Base-by-base conservation (phyloP, 495 filamentous ascomycete species). In the Penicillium pulvis region DNA sequence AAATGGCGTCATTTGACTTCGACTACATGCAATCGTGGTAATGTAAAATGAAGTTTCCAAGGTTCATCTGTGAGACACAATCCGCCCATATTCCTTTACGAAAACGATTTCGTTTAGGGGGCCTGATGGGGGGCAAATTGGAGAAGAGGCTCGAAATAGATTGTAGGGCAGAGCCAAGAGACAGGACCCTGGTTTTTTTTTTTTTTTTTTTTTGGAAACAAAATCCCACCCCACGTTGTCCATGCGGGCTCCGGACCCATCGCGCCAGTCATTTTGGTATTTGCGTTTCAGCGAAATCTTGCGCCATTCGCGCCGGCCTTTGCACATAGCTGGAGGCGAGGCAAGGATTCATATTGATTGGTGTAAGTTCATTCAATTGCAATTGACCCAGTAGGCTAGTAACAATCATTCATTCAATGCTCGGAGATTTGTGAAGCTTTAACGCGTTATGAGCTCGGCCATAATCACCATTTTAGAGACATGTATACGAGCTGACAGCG, bases 1-100 rank as follows among this genome's bases (percentile, higher is more conserved):
- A 57, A 57, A 57, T 57, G 33, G 36, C 55, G 55, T 35, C 55
- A 57, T 57, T 51, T 57, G 9, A 16, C 24, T 35, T 30, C 47
- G 14, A 51, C 33, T 24, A 14, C 47, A 51, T 57, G 55, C 55
- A 44, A 57, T 49, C 51, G 26, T 17, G 6, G 24, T 33, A 35
- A n/a, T 14, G 26, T 31, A 11, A 35, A n/a, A 49, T 45, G 9
- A 1, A 14, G 17, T 20, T 33, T 51, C 3, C 9, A 20, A 19
- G 33, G 33, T 41, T 17, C 16, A 2, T 7, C 14, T n/a, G 44
- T 47, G 24, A 47, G 44, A 47, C 44, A 47, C 12, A 47, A 47
- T 47, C 44, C 44, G 44, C 44, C 9, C 4, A 11, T 14, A 0
- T 10, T 7, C 9, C 4, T 47, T 6, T 47, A 47, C 44, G 44